Conservation (phyloP, 345 rosid species). For the Clausena lansium region DNA sequence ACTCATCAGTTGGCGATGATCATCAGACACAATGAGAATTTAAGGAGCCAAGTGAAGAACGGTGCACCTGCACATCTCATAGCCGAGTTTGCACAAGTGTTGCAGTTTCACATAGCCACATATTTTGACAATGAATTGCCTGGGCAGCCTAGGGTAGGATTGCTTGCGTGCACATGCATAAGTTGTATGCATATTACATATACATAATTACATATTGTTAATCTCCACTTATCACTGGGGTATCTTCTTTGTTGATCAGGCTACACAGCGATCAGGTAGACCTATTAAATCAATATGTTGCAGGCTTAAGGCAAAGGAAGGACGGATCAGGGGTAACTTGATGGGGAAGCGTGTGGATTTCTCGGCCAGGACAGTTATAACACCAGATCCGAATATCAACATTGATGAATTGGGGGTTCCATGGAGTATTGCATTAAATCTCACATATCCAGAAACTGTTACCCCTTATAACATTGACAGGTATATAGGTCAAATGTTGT, state of each 20-base stretch:
- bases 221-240: slow-evolving; percentile 9
- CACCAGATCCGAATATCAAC: slow-evolving; percentile 93
- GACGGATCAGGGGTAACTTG: slow-evolving; percentile 90
- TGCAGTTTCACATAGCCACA: slow-evolving; percentile 93
- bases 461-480: slow-evolving; percentile 96
- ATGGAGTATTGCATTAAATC: slow-evolving; percentile 95
- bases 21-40: slow-evolving; percentile 84
- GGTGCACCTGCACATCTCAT: slow-evolving; percentile 95
- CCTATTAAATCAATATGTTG: slow-evolving; percentile 95
- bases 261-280: slow-evolving; percentile 91
- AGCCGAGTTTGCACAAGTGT: slow-evolving; percentile 87
- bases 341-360: slow-evolving; percentile 97
- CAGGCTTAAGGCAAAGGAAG: slow-evolving; percentile 97
- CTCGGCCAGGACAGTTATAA: slow-evolving; percentile 91
- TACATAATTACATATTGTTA: background rate
- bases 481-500: slow-evolving; percentile 26
- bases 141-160: slow-evolving; percentile 90
- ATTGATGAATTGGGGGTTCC: slow-evolving; percentile 96
- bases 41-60: slow-evolving; percentile 81
- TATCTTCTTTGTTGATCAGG: slow-evolving; percentile 40
- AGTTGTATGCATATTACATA: background rate
- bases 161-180: background rate
- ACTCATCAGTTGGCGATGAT: slow-evolving; percentile 93
- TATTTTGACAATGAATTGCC: slow-evolving; percentile 98
- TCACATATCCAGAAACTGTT: slow-evolving; percentile 93